These are phyloP conservation scores for Cyberlindnera xylosilytica DNA, from an alignment of 805 yeast genomes.

Conservation along the genomic window DNA sequence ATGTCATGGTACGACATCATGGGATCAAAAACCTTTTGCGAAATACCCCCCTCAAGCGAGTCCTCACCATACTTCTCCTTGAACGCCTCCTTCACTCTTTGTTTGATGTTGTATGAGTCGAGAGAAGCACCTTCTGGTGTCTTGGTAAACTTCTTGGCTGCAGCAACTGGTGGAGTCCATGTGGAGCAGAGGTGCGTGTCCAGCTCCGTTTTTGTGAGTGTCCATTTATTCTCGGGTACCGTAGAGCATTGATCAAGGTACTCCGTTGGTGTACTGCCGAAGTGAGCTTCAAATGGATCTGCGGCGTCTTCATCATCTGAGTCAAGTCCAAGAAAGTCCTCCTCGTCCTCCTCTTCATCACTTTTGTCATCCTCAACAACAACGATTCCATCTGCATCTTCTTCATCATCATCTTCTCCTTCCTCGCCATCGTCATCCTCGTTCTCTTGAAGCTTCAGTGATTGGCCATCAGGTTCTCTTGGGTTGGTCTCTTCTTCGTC, in stretches of 20 bases:
- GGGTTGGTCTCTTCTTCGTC: slow-evolving; percentile 8
- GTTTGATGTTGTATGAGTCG: slow-evolving; percentile 43
- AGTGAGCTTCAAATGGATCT: slow-evolving; percentile 82
- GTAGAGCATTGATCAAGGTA: slow-evolving; percentile 35
- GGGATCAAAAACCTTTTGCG: slow-evolving; percentile 54
- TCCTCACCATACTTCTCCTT: slow-evolving; percentile 13
- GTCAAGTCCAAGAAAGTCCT: slow-evolving; percentile 17
- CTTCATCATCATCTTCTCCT: slow-evolving; percentile 19
- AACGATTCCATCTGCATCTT: slow-evolving; percentile 15
- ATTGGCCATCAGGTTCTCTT: too few relatives aligned
- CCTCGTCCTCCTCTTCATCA: slow-evolving; percentile 30
- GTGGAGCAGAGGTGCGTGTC: slow-evolving; percentile 19
- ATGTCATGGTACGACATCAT: slow-evolving; percentile 74
- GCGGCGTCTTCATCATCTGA: slow-evolving; percentile 36
- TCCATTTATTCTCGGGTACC: slow-evolving; percentile 28
- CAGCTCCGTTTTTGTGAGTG: slow-evolving; percentile 22
- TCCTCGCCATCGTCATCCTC: slow-evolving; percentile 9
- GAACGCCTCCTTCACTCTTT: slow-evolving; percentile 35
- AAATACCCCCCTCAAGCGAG: slow-evolving; percentile 38
- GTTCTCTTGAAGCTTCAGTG: too few relatives aligned
- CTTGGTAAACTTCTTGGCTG: slow-evolving; percentile 18
- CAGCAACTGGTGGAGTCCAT: slow-evolving; percentile 28
- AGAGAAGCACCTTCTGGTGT: slow-evolving; percentile 23
- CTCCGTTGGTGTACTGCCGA: slow-evolving; percentile 43
- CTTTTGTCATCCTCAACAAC: slow-evolving; percentile 25